phyloP scores from a whole-genome alignment of 2,329 filamentous ascomycete species.

The Diaporthe citrichinensis region DNA sequence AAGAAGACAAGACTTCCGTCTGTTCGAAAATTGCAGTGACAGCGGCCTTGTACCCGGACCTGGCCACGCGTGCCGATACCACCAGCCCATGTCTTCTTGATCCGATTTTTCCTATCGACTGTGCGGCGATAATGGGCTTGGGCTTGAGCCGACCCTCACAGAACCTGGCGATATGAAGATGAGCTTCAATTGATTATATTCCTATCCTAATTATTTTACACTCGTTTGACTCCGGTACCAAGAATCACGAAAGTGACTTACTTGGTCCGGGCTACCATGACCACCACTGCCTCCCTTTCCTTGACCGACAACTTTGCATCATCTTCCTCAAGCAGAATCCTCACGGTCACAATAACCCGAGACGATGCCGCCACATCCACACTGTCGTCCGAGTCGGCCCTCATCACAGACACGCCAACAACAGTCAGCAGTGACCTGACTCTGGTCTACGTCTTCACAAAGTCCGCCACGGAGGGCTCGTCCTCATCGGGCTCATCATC shows the following conservation, averaged over 20 bases:
- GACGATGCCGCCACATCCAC: background rate
- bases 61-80: background rate
- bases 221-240: background rate
- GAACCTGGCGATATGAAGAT: background rate
- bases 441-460: conserved; percentile 38
- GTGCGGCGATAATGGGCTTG: conserved; percentile 15
- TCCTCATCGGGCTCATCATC: conserved; percentile 26
- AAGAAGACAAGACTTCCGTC: background rate
- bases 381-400: conserved; percentile 8
- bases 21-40: background rate
- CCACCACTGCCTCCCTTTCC: conserved; percentile 17
- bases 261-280: conserved; percentile 24
- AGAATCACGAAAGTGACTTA: conserved; percentile 12
- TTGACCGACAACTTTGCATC: background rate
- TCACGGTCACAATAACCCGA: conserved; percentile 39
- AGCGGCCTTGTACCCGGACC: background rate
- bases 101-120: conserved; percentile 1
- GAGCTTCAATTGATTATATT: background rate
- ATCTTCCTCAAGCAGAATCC: background rate
- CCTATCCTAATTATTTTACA: background rate
- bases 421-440: conserved; percentile 38
- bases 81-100: background rate
- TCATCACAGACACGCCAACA: background rate
- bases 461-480: conserved; percentile 11
- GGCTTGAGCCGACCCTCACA: background rate